Evolutionary conservation across 2,329 filamentous ascomycete genomes (phyloP).

Genomic region (Fusarium ambrosium): DNA sequence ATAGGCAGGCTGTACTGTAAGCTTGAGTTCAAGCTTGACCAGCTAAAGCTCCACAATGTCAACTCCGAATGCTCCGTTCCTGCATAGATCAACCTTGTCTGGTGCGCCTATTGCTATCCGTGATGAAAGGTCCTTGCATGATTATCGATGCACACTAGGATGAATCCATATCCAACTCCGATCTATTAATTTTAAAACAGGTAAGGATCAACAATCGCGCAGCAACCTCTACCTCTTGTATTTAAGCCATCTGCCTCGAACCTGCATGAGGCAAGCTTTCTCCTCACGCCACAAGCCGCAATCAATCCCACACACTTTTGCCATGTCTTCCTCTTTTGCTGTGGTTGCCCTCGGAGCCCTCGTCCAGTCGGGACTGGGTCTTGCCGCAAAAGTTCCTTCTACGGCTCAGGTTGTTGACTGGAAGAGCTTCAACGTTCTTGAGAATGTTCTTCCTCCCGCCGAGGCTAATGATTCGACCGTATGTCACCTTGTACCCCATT

Average conservation of each 20-base stretch:
- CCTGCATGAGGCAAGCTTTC: neutral
- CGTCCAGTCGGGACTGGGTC: neutral
- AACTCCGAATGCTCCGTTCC: neutral
- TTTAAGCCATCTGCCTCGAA: neutral
- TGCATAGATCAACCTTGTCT: neutral
- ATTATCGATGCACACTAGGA: neutral
- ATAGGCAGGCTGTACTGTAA: neutral
- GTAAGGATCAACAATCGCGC: neutral
- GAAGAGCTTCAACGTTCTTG: conserved; percentile 40
- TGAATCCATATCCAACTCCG: neutral
- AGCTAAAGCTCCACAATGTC: neutral
- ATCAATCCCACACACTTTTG: neutral
- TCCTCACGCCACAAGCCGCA: neutral
- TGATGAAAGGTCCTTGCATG: neutral
- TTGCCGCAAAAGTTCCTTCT: neutral
- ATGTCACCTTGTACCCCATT: neutral
- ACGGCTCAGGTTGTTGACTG: conserved; percentile 42
- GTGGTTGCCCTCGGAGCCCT: neutral
- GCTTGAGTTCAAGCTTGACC: neutral
- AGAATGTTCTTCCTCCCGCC: conserved; percentile 28
- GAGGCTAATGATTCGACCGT: conserved; percentile 34
- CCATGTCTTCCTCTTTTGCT: neutral
- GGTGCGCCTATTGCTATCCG: neutral
- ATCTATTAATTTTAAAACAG: neutral
- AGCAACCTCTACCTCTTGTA: neutral